Conservation (phyloP, 345 rosid genomes). For the Durio zibethinus region DNA sequence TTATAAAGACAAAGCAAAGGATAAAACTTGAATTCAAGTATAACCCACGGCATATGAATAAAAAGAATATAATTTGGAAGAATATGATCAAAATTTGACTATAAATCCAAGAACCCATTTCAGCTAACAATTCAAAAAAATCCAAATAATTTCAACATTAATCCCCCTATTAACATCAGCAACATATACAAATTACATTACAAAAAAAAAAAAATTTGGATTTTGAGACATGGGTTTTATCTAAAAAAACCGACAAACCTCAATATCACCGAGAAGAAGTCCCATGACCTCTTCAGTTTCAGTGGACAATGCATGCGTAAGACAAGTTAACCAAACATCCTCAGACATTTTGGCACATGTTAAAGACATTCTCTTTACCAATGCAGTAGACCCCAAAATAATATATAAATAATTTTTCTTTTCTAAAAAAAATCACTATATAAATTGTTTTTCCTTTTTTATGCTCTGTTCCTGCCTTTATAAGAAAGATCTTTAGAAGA, state of each 20-base stretch:
- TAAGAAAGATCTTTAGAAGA: not conserved
- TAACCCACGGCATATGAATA: not conserved
- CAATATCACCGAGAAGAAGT: slow-evolving; percentile 94
- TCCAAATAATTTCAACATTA: not conserved
- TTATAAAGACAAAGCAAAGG: not conserved
- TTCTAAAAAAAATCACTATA: not conserved
- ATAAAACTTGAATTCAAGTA: not conserved
- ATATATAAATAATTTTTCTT: not conserved
- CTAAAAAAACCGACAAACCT: slow-evolving; percentile 39
- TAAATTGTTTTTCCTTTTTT: too few species aligned
- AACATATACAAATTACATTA: not conserved
- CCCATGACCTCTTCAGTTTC: slow-evolving; percentile 99
- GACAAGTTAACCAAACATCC: slow-evolving; percentile 93
- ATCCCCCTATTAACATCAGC: not conserved
- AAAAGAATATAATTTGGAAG: not conserved
- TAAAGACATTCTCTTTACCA: slow-evolving; percentile 54
- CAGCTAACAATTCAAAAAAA: not conserved
- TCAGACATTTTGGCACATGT: slow-evolving; percentile 82
- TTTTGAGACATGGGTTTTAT: not conserved
- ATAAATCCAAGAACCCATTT: not conserved
- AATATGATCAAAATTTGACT: not conserved
- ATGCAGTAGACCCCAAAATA: not conserved
- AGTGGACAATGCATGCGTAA: slow-evolving; percentile 94
- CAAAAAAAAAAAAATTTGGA: not conserved
- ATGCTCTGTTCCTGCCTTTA: not conserved